phyloP scores from a whole-genome alignment of 306 rosid genomes.

The Vigna nakashimae region DNA sequence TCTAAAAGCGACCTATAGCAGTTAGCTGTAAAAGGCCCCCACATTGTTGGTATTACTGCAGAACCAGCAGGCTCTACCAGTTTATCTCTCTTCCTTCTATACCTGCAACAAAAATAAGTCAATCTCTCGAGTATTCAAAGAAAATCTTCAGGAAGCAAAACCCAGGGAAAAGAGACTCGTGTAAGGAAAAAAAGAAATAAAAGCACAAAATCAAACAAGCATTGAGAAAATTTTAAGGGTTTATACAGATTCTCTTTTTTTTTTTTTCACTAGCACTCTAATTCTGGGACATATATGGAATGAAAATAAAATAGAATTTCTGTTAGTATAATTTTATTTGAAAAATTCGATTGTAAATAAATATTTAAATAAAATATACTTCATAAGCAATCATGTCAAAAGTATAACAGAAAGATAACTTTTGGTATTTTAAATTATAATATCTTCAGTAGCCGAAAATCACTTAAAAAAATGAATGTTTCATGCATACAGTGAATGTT shows the following conservation, averaged over 20 bases:
- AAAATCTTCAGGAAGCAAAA: constrained; percentile 36
- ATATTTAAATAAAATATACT: neutral
- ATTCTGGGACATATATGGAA: constrained; percentile 32
- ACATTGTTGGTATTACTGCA: constrained; percentile 87
- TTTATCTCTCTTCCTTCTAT: constrained; percentile 90
- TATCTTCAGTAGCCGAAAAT: constrained; percentile 1
- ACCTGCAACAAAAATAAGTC: constrained; percentile 61
- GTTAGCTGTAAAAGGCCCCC: constrained; percentile 88
- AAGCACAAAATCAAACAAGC: neutral
- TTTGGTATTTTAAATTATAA: constrained; percentile 18
- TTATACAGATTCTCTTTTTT: neutral
- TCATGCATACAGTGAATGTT: constrained; percentile 16
- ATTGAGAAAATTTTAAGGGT: neutral
- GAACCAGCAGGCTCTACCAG: constrained; percentile 67
- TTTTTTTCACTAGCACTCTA: neutral
- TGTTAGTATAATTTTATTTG: neutral
- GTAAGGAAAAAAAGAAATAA: constrained; percentile 37
- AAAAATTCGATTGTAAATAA: neutral
- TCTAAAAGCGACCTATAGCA: constrained; percentile 84
- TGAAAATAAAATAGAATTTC: constrained; percentile 8
- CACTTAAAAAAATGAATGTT: neutral
- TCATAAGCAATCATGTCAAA: constrained; percentile 26
- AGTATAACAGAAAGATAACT: constrained; percentile 10
- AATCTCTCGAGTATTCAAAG: constrained; percentile 19
- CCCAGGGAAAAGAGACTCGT: neutral